phyloP scores from a whole-genome alignment of 192 early-diverging fungal genomes.

The Podila minutissima region DNA sequence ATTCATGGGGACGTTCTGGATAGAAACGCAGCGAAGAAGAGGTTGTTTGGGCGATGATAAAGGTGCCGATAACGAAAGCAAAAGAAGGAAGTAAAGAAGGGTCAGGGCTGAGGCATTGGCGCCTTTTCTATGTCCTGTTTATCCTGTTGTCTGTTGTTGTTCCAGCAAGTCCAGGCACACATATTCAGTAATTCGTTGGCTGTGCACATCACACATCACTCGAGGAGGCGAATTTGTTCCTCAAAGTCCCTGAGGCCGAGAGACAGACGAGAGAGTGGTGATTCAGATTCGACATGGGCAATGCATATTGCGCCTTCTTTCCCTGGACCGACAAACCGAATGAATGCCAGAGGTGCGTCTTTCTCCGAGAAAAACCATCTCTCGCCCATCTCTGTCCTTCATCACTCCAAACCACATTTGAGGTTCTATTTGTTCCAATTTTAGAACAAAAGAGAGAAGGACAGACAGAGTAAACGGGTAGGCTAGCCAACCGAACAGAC shows the following conservation, averaged over 20 bases:
- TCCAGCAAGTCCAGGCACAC: background rate
- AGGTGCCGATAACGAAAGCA: background rate
- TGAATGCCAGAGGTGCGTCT: too few relatives aligned
- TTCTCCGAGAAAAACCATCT: too few relatives aligned
- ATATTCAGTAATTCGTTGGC: too few relatives aligned
- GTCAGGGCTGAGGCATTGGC: background rate
- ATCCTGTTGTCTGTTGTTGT: background rate
- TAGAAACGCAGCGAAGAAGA: too few relatives aligned
- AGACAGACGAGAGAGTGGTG: background rate
- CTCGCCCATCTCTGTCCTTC: too few relatives aligned
- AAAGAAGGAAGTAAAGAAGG: background rate
- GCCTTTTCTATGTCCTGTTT: background rate
- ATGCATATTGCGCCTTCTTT: background rate
- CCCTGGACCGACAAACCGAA: background rate
- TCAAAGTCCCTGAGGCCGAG: too few relatives aligned
- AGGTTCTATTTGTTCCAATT: too few relatives aligned
- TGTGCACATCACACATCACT: too few relatives aligned
- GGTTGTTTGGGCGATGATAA: too few relatives aligned
- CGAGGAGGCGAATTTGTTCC: too few relatives aligned
- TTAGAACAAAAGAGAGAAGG: background rate
- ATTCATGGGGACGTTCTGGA: background rate
- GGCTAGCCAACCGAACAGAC: background rate
- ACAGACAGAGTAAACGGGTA: background rate
- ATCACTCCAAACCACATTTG: too few relatives aligned
- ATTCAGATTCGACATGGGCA: background rate